These are phyloP conservation scores for Escovopsis sp. DNA, from an alignment of 2,329 filamentous ascomycete species.

Conservation along the genomic window DNA sequence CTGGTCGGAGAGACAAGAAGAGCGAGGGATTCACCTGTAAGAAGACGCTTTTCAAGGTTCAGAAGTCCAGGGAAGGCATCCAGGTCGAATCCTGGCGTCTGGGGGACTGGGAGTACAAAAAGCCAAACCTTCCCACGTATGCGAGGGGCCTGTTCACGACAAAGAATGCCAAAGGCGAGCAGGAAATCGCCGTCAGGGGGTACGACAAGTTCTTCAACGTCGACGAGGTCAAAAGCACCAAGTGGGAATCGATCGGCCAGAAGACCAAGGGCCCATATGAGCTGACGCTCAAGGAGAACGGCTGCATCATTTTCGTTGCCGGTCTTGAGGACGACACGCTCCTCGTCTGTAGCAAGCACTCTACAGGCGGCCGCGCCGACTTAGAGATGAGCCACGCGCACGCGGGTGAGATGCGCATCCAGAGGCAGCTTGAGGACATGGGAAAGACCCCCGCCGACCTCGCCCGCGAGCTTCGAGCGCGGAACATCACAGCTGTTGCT, in stretches of 20 bases:
- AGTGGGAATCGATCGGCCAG: constrained; percentile 64
- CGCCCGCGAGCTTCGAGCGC: constrained; percentile 55
- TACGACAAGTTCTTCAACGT: constrained; percentile 99
- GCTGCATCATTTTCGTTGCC: constrained; percentile 97
- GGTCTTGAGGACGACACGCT: constrained; percentile 80
- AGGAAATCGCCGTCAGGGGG: constrained; percentile 74
- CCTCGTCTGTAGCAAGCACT: constrained; percentile 98
- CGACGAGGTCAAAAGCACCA: constrained; percentile 64
- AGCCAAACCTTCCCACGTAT: constrained; percentile 70
- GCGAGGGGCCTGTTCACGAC: constrained; percentile 92
- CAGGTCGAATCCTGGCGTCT: constrained; percentile 84
- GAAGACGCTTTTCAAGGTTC: constrained; percentile 63
- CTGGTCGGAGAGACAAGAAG: constrained; percentile 36
- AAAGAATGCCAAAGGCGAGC: constrained; percentile 43
- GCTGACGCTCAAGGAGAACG: constrained; percentile 93
- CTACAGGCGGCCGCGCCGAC: constrained; percentile 68
- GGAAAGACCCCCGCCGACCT: constrained; percentile 70
- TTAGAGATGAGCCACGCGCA: constrained; percentile 64
- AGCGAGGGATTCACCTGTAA: constrained; percentile 57
- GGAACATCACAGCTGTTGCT: constrained; percentile 89
- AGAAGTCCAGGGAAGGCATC: constrained; percentile 45
- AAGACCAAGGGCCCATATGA: constrained; percentile 83
- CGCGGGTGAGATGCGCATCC: constrained; percentile 69
- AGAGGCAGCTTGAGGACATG: constrained; percentile 60
- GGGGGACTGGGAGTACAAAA: constrained; percentile 94